Conservation (phyloP, 768 basidiomycete genomes). For the Strobilomyces confusus region DNA sequence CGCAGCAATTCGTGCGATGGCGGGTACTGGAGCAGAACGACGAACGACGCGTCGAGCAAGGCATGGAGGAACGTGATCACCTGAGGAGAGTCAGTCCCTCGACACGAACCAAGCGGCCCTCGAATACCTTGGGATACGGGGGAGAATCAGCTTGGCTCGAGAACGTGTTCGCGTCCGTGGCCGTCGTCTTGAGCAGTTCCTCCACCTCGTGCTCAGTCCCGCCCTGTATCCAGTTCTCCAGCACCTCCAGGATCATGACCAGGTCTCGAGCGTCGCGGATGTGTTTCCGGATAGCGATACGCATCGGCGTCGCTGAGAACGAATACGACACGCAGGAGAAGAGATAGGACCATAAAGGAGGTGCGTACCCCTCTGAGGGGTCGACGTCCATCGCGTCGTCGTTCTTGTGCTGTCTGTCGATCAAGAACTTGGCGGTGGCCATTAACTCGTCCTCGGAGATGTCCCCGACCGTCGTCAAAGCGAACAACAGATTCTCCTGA, state of each 20-base stretch:
- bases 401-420: constrained; percentile 34
- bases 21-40: constrained; percentile 60
- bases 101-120: constrained; percentile 30
- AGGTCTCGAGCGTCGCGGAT: constrained; percentile 39
- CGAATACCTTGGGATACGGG: constrained; percentile 36
- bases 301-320: constrained; percentile 36
- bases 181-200: constrained; percentile 20
- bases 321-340: constrained; percentile 38
- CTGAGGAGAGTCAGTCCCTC: constrained; percentile 41
- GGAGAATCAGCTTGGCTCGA: constrained; percentile 15
- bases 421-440: constrained; percentile 43
- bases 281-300: constrained; percentile 42
- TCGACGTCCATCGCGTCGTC: constrained; percentile 38
- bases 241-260: constrained; percentile 32
- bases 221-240: constrained; percentile 39
- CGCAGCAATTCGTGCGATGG: constrained; percentile 57
- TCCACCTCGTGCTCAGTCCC: constrained; percentile 26
- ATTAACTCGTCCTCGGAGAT: constrained; percentile 64
- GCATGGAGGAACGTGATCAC: constrained; percentile 57
- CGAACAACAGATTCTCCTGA: constrained; percentile 42
- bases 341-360: constrained; percentile 36
- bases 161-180: constrained; percentile 13
- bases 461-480: constrained; percentile 55
- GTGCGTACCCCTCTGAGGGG: constrained; percentile 22
- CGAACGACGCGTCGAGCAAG: constrained; percentile 69